Evolutionary conservation across 2,329 filamentous ascomycete genomes (phyloP), one percentile per base, ranked within the genome.

Genomic region (Colletotrichum scovillei): DNA sequence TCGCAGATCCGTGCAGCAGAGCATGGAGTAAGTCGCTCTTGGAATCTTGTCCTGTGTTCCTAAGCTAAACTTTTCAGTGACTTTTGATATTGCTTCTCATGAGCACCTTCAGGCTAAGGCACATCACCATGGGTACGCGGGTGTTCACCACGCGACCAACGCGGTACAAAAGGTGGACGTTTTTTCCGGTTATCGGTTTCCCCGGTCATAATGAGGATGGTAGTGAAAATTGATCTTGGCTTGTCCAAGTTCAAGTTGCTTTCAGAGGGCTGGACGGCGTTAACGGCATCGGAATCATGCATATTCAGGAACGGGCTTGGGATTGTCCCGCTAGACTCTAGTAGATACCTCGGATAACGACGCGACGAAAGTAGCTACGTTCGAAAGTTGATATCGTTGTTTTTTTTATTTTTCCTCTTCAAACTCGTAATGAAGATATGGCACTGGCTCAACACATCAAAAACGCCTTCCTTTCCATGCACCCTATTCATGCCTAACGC

Each of bases 1-100:
- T 74, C 90, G 96, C 66, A 89, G 94, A 78, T 94, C 93, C 11
- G 93, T 97, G 4, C 93, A 92, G 80, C 84, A 89, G 76, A 92
- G 90, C 78, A 87, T 91, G 84, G 91, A 92, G 86, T 91, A 84
- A 81, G 85, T 83, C 24, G 11, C n/a, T 16, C 14, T 12, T 8
- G 5, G 4, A 8, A 22, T 19, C 5, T 11, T 22, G 14, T 49
- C 5, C 4, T 7, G 8, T 19, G 28, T 30, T 42, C 11, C 26
- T 12, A 22, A 32, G 24, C 62, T 73, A 24, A 57, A 32, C 16
- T 46, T 11, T 28, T 22, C n/a, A 73, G 71, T 26, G 67, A 73
- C 30, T 73, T 71, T 6, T 73, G 38, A 69, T 53, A 24, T n/a
- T 35, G 24, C 9, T 28, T 14, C 55, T 56, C 12, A 22, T 19